Conservation (phyloP, 1,139 yeast species). For the Arxiozyma slooffiae region DNA sequence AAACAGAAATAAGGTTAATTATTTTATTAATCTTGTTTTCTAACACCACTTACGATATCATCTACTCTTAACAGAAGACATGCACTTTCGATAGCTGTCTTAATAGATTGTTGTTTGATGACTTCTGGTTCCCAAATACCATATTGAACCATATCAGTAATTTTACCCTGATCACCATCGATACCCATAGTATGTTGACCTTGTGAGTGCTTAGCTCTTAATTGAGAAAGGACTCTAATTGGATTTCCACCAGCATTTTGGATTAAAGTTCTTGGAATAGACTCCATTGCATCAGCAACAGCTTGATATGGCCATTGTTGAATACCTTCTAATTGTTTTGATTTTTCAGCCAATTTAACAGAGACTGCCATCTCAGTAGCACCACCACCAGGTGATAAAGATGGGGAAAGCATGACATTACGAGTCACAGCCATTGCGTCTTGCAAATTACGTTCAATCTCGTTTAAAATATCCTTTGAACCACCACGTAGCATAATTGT, state of each 20-base stretch:
- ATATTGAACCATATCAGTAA: slow-evolving; percentile 89
- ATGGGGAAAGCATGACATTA: slow-evolving; percentile 90
- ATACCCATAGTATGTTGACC: slow-evolving; percentile 82
- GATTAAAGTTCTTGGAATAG: slow-evolving; percentile 90
- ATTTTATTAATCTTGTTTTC: slow-evolving; percentile 35
- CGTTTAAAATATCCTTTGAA: slow-evolving; percentile 90
- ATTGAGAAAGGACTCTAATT: slow-evolving; percentile 74
- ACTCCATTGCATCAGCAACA: slow-evolving; percentile 97
- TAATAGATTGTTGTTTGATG: slow-evolving; percentile 89
- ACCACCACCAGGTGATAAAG: slow-evolving; percentile 97
- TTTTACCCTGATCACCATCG: slow-evolving; percentile 89
- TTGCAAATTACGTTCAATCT: slow-evolving; percentile 91
- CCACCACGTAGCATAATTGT: slow-evolving; percentile 91
- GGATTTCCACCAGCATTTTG: slow-evolving; percentile 98
- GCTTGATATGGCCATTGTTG: slow-evolving; percentile 99
- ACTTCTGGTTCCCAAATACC: slow-evolving; percentile 99
- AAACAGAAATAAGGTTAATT: not conserved
- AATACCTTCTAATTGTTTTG: slow-evolving; percentile 86
- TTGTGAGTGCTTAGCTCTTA: slow-evolving; percentile 93
- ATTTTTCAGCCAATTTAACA: slow-evolving; percentile 79
- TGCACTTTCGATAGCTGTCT: slow-evolving; percentile 96
- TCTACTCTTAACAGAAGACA: slow-evolving; percentile 90
- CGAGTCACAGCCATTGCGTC: slow-evolving; percentile 98
- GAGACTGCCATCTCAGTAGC: slow-evolving; percentile 99
- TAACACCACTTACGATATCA: slow-evolving; percentile 93